Conservation (phyloP, 169 alveolate genomes). For the Eimeria mitis region DNA sequence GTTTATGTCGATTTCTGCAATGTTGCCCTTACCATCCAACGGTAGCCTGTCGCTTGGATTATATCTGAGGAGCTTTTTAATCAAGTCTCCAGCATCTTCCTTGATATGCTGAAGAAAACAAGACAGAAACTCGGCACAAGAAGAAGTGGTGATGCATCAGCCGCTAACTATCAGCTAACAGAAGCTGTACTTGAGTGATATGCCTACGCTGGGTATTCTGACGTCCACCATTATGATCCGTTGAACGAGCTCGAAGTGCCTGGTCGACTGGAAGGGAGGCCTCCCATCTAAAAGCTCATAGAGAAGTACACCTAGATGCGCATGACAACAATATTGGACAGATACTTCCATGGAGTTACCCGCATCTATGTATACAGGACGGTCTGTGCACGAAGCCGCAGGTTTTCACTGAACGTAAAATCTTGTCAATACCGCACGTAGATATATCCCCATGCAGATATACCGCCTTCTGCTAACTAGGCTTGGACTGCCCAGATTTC, state of each 20-base stretch:
- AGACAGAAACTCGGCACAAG: neutral
- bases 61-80: constrained; percentile 56
- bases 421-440: neutral
- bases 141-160: constrained; percentile 13
- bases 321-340: neutral
- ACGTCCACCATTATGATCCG: constrained; percentile 81
- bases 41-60: constrained; percentile 78
- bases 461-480: neutral
- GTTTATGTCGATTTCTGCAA: neutral
- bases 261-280: constrained; percentile 92
- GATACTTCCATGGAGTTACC: neutral
- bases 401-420: neutral
- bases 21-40: constrained; percentile 49
- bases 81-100: constrained; percentile 78
- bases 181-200: neutral
- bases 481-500: too few species aligned
- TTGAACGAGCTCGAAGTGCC: constrained; percentile 84
- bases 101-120: constrained; percentile 64
- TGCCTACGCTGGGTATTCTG: constrained; percentile 62
- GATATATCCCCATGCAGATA: neutral
- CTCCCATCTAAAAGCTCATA: constrained; percentile 94
- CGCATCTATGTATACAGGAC: neutral
- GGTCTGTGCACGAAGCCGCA: neutral
- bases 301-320: constrained; percentile 87
- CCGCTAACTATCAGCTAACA: neutral